phyloP scores from a whole-genome alignment of 495 filamentous ascomycete genomes.

The Staphylotrichum tortipilum region DNA sequence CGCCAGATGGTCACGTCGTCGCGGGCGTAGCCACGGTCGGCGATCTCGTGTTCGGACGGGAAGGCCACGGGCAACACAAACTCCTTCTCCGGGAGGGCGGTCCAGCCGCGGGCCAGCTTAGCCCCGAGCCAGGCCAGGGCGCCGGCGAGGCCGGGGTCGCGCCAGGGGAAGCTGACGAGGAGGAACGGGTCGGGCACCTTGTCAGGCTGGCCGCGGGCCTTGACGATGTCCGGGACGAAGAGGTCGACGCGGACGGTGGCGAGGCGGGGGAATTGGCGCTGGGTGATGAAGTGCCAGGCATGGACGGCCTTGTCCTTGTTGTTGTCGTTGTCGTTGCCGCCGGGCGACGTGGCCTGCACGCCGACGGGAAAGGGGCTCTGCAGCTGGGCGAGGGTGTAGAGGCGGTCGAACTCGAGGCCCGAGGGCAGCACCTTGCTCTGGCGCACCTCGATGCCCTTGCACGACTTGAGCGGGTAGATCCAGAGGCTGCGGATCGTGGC shows the following conservation, averaged over 20 bases:
- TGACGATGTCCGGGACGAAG: constrained; percentile 63
- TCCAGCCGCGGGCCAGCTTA: constrained; percentile 36
- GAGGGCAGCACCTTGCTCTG: constrained; percentile 56
- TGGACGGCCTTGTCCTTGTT: constrained; percentile 38
- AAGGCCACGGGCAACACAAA: constrained; percentile 58
- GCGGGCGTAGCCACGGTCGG: constrained; percentile 47
- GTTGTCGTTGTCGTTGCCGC: too few species aligned
- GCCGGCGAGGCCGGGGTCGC: constrained; percentile 37
- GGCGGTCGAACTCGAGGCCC: constrained; percentile 75
- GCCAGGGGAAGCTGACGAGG: constrained; percentile 53
- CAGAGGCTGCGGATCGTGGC: constrained; percentile 64
- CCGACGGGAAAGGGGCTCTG: constrained; percentile 43
- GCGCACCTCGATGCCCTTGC: constrained; percentile 67
- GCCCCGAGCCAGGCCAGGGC: constrained; percentile 30
- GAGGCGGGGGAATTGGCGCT: constrained; percentile 62
- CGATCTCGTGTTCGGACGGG: constrained; percentile 46
- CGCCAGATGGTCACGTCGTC: constrained; percentile 72
- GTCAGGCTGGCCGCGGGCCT: constrained; percentile 32
- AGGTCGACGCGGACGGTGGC: constrained; percentile 69
- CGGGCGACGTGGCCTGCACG: constrained; percentile 20
- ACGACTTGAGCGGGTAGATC: constrained; percentile 85
- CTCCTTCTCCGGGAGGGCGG: constrained; percentile 39
- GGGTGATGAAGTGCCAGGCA: constrained; percentile 74
- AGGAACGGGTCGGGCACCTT: constrained; percentile 47
- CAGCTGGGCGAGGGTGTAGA: constrained; percentile 73